Evolutionary conservation across 441 rosid genomes (phyloP).

Genomic region (Pelargonium citronellum): DNA sequence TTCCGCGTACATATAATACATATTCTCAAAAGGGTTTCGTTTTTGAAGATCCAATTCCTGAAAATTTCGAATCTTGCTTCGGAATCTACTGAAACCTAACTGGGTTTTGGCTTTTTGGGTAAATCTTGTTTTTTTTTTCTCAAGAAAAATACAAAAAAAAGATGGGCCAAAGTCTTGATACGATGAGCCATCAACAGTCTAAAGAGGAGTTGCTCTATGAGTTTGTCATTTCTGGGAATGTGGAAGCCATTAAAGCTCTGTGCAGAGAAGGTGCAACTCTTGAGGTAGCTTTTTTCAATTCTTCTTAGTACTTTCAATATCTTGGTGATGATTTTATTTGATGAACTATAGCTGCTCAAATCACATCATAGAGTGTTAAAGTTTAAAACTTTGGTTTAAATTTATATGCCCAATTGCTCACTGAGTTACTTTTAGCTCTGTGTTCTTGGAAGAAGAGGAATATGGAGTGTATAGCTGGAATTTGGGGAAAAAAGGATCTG

Average conservation of each 20-base stretch:
- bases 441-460: too few species aligned
- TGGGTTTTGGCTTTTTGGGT: background rate
- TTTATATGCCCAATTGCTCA: background rate
- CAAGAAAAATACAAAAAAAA: too few species aligned
- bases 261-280: constrained; percentile 40
- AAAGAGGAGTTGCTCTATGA: constrained; percentile 44
- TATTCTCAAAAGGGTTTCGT: too few species aligned
- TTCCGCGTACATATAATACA: too few species aligned
- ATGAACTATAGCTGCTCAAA: background rate
- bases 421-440: too few species aligned
- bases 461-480: too few species aligned
- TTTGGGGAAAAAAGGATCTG: background rate
- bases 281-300: constrained; percentile 36
- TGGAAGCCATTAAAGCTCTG: constrained; percentile 42
- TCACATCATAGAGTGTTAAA: background rate
- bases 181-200: constrained; percentile 42
- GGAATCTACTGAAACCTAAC: background rate
- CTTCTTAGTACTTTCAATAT: background rate
- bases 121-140: background rate
- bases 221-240: constrained; percentile 32
- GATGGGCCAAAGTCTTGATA: constrained; percentile 39
- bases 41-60: background rate
- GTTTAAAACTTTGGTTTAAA: background rate
- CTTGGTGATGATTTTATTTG: background rate
- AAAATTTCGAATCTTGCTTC: background rate